Conservation (phyloP, 257 asterid species). For the Lantana camara region DNA sequence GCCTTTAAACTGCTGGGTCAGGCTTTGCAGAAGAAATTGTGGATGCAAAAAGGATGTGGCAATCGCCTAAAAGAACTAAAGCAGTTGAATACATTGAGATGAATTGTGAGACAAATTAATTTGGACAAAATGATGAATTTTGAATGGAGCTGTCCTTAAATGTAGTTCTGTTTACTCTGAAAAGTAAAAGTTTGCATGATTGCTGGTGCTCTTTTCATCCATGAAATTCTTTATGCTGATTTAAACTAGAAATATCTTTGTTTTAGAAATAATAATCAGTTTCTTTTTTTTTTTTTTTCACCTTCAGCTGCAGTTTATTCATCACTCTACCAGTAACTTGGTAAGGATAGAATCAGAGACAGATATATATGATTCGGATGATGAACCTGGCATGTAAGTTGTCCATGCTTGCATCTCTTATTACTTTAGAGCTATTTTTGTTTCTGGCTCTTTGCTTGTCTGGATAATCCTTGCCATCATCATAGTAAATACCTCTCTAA, state of each 20-base stretch:
- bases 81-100: not conserved
- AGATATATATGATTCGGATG: constrained; percentile 34
- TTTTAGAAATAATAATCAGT: constrained; percentile 11
- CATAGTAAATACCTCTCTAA: too few species aligned
- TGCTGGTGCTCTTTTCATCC: too few species aligned
- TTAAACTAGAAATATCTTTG: constrained; percentile 16
- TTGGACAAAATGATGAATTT: constrained; percentile 3
- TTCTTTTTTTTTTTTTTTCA: constrained; percentile 22
- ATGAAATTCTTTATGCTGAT: too few species aligned
- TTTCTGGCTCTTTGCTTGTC: too few species aligned
- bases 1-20: too few species aligned
- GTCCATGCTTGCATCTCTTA: constrained; percentile 11
- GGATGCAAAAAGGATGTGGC: constrained; percentile 6
- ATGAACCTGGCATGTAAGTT: constrained; percentile 51
- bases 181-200: too few species aligned
- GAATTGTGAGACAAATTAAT: constrained; percentile 7
- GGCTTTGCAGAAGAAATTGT: not conserved
- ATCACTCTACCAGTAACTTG: constrained; percentile 50
- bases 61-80: not conserved
- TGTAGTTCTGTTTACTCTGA: too few species aligned
- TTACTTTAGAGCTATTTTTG: not conserved
- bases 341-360: constrained; percentile 38
- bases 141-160: not conserved
- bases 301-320: constrained; percentile 73
- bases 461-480: too few species aligned